These are phyloP conservation scores for Fusarium sp. DNA, from an alignment of 2,329 filamentous ascomycete genomes.

Conservation along the genomic window DNA sequence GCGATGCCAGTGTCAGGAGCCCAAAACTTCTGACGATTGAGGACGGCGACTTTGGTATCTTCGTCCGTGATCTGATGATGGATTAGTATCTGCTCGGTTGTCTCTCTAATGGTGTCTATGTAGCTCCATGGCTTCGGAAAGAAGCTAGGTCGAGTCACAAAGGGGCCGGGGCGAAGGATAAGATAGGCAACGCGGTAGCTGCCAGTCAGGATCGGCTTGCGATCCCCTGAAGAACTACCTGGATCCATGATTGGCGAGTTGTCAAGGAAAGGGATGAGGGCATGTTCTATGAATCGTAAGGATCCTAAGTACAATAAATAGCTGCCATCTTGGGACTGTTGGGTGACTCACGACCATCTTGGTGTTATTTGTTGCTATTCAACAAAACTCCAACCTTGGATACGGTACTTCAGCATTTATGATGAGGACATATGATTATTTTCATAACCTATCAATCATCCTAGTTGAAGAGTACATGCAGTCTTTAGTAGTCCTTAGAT, in stretches of 20 bases:
- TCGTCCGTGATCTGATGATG: neutral
- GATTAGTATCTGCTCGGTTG: neutral
- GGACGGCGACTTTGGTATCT: neutral
- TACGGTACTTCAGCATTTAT: neutral
- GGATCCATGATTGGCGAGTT: neutral
- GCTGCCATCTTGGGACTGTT: neutral
- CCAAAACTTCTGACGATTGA: neutral
- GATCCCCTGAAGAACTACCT: neutral
- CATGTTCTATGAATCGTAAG: neutral
- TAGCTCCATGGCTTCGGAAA: neutral
- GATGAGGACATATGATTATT: neutral
- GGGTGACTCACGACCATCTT: neutral
- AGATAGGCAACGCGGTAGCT: neutral
- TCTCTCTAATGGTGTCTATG: neutral
- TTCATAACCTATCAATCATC: neutral
- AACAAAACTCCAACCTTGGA: neutral
- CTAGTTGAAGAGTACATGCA: neutral
- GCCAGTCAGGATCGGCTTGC: neutral
- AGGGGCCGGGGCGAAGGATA: neutral
- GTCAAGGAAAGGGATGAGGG: neutral
- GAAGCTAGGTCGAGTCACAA: neutral
- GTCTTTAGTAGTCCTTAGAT: neutral
- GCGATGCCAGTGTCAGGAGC: neutral
- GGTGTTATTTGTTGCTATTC: neutral
- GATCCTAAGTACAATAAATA: neutral